Percentiles rank a stretch among this genome's conserved stretches.
Conservation (phyloP, 139 green algal genomes). For the Pycnococcus provasolii region DNA sequence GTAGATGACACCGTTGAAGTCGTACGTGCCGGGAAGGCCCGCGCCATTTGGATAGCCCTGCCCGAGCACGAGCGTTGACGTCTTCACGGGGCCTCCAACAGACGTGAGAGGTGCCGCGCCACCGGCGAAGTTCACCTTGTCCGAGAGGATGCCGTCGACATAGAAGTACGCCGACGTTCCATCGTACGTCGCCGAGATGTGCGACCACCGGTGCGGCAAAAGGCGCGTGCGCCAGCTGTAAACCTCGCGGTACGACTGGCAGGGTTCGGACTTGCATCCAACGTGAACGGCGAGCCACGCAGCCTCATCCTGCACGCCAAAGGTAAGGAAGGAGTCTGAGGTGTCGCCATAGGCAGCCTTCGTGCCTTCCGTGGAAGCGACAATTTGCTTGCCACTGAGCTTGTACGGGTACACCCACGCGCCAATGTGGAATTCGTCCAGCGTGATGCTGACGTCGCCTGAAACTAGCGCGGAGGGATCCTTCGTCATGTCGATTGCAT, state of each 20-base stretch:
- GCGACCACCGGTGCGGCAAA: constrained; percentile 10
- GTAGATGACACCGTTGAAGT: constrained; percentile 7
- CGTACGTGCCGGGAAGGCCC: not conserved
- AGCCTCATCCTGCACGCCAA: not conserved
- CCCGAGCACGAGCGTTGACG: too few relatives aligned
- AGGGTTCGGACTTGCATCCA: constrained; percentile 12
- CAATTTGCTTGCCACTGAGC: not conserved
- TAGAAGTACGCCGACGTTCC: constrained; percentile 3
- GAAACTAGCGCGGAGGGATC: constrained; percentile 2
- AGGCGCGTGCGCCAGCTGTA: constrained; percentile 2
- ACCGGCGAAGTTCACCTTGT: constrained; percentile 1
- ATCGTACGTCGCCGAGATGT: constrained; percentile 13
- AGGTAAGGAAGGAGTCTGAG: too few relatives aligned
- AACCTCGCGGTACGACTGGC: not conserved
- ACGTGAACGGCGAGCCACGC: not conserved
- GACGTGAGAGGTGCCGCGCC: not conserved
- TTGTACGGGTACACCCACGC: constrained; percentile 16
- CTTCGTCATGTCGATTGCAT: constrained; percentile 13
- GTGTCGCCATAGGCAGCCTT: too few relatives aligned
- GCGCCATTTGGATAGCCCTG: too few relatives aligned
- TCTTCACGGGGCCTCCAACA: not conserved
- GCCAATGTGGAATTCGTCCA: too few relatives aligned
- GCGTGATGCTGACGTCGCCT: not conserved
- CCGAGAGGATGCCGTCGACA: constrained; percentile 19
- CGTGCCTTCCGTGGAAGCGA: constrained; percentile 4